Evolutionary conservation across 148 eudicot genomes (phyloP).

Genomic region (Talinum fruticosum): DNA sequence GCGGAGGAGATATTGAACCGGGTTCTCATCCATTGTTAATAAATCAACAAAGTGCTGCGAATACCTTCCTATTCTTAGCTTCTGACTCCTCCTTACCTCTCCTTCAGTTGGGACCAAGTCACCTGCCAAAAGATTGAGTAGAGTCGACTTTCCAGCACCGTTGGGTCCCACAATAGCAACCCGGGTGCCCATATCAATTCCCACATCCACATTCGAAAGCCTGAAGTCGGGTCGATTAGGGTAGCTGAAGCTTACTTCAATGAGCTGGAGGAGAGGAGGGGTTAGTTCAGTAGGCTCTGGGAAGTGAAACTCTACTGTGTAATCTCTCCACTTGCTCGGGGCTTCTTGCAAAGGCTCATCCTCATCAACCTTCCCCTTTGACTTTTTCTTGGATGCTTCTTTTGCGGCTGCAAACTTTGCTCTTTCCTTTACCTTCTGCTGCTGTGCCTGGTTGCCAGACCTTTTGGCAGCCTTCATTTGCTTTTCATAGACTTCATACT

Average conservation of each 20-base stretch:
- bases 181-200: constrained; percentile 77
- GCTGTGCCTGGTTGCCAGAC: constrained; percentile 53
- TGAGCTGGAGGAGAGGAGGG: constrained; percentile 66
- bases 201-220: constrained; percentile 62
- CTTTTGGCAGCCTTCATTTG: constrained; percentile 62
- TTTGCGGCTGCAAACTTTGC: constrained; percentile 49
- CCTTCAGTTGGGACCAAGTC: constrained; percentile 59
- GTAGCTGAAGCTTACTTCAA: constrained; percentile 63
- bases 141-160: constrained; percentile 69
- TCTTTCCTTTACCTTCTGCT: constrained; percentile 60
- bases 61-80: constrained; percentile 64
- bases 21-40: constrained; percentile 58
- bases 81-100: constrained; percentile 64
- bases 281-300: constrained; percentile 73
- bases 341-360: constrained; percentile 55
- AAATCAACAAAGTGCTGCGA: constrained; percentile 72
- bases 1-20: constrained; percentile 69
- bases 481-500: constrained; percentile 51
- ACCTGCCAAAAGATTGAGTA: constrained; percentile 67
- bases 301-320: constrained; percentile 70
- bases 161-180: constrained; percentile 76
- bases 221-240: constrained; percentile 57
- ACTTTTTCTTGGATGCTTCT: constrained; percentile 46
- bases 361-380: constrained; percentile 58
- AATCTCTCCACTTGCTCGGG: constrained; percentile 69